Base-by-base conservation (phyloP, 2,329 filamentous ascomycete genomes). In the Uncinocarpus reesii region DNA sequence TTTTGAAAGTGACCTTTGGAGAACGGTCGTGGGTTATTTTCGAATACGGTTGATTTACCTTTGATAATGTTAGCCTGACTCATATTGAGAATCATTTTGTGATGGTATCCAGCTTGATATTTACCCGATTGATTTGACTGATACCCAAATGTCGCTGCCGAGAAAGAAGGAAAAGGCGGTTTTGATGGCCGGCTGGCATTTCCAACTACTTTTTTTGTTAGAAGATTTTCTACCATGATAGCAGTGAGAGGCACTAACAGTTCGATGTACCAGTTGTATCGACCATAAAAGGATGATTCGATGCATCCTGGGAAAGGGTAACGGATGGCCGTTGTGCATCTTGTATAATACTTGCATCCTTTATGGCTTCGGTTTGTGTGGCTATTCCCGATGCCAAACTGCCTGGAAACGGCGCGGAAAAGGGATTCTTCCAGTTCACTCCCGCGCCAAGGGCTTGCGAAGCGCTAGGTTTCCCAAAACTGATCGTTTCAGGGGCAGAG, bases 391-490 rank as follows among this genome's bases (percentile, higher is more conserved):
- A 11, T 5, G 8, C 21, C 18, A 18, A 15, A 34, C n/a, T 23
- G 4, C 5, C 24, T 16, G 28, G 2, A 31, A 24, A 18, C 5
- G 35, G 13, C 7, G 26, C 2, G 35, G 35, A 47, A 20, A 34
- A 8, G 7, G 35, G 45, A 8, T 3, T 29, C 3, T 41, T 47
- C 36, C 34, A 36, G 7, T 7, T 18, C 41, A 28, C 24, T 5
- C 2, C 20, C 7, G 20, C 26, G 20, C 36, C 24, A 21, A 34
- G 5, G 13, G 26, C n/a, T 13, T 32, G 45, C 2, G 42, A n/a
- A 24, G 38, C 42, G 31, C 44, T 51, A 21, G 49, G 49, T 11
- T 34, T 42, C 28, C 49, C 49, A 34, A 51, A 51, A 16, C 26
- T 32, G 13, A 41, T 8, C 2, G 36, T 2, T 29, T 20, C 24